Evolutionary conservation across 192 early-diverging fungal genomes (phyloP).

Genomic region (Backusella tarrabulga): DNA sequence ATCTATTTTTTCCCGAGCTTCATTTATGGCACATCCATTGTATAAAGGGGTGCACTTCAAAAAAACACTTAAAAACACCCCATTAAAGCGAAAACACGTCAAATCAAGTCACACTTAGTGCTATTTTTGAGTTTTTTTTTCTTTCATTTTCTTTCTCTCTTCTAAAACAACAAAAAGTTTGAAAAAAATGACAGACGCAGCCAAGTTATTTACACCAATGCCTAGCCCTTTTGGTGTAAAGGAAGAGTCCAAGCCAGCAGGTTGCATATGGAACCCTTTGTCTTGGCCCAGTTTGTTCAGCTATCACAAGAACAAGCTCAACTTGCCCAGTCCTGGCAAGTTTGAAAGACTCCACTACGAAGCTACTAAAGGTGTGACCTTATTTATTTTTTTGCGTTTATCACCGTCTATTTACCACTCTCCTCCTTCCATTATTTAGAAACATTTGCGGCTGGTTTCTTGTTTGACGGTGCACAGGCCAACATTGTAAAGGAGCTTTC

Average conservation of each 20-base stretch:
- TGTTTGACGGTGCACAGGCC: slow-evolving; percentile 94
- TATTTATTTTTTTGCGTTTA: not conserved
- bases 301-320: slow-evolving; percentile 43
- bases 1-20: not conserved
- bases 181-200: not conserved
- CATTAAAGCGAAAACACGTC: not conserved
- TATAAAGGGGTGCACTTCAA: not conserved
- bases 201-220: not conserved
- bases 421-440: slow-evolving; percentile 36
- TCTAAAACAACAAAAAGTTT: not conserved
- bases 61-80: not conserved
- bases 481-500: slow-evolving; percentile 91
- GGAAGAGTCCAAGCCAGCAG: slow-evolving; percentile 21
- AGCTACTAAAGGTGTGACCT: slow-evolving; percentile 62
- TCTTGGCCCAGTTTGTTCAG: slow-evolving; percentile 31
- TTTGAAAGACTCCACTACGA: slow-evolving; percentile 83
- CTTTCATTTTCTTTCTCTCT: not conserved
- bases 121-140: not conserved
- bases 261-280: slow-evolving; percentile 30
- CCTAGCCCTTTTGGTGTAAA: slow-evolving; percentile 13
- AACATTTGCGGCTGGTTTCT: slow-evolving; percentile 80
- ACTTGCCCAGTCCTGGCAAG: slow-evolving; percentile 78
- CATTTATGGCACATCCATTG: not conserved
- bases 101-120: not conserved
- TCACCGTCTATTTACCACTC: not conserved